A percentile compares a stretch with the other conserved stretches of the same genome.
phyloP scores from a whole-genome alignment of 106 monocot species.

The Allium fistulosum region DNA sequence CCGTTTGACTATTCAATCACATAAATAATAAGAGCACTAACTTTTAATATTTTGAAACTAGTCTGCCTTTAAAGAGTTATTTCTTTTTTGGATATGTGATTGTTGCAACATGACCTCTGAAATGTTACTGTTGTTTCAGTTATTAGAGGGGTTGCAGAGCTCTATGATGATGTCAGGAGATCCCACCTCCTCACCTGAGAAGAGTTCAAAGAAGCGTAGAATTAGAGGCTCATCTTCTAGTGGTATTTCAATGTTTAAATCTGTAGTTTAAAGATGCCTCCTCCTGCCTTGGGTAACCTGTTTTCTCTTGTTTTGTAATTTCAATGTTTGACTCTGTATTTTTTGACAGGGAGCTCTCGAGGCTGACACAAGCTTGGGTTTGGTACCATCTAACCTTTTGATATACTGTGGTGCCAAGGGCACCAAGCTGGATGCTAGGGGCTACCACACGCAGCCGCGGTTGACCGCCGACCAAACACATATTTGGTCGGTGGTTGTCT shows the following conservation, averaged over 20 bases:
- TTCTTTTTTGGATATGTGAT: no score
- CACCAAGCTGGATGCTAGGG: no score
- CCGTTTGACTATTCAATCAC: not conserved
- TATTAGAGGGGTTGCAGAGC: conserved; percentile 94
- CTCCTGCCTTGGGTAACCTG: not conserved
- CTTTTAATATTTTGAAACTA: not conserved
- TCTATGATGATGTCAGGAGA: conserved; percentile 63
- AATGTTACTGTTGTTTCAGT: conserved; percentile 25
- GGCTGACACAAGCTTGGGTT: conserved; percentile 10
- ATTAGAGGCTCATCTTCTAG: conserved; percentile 39
- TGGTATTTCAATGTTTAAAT: conserved; percentile 26
- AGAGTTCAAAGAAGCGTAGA: conserved; percentile 18
- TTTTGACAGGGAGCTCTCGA: conserved; percentile 26
- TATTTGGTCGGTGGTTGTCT: no score
- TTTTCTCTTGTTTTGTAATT: not conserved
- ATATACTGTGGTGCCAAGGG: not conserved
- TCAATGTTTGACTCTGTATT: not conserved
- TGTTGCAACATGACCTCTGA: no score
- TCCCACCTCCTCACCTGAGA: conserved; percentile 50
- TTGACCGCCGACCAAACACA: no score
- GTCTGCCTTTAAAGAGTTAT: not conserved
- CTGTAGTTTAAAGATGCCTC: no score
- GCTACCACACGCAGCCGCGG: no score
- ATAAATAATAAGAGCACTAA: not conserved
- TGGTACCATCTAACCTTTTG: not conserved